Percentiles rank a stretch among this genome's conserved stretches.
phyloP scores from a whole-genome alignment of 1,139 yeast genomes.

The Taphrina confusa region DNA sequence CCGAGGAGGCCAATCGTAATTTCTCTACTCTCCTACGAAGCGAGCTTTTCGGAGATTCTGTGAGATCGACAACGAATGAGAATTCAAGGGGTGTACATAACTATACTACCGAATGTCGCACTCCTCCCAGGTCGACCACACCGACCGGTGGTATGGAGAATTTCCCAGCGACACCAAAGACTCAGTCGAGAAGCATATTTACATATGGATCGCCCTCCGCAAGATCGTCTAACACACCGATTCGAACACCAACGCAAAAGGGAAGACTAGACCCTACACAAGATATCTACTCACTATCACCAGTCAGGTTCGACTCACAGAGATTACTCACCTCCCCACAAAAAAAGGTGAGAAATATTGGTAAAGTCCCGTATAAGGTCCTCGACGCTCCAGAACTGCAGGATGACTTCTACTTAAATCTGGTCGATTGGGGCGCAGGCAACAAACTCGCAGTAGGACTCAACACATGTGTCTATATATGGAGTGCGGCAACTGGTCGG shows the following conservation, averaged over 20 bases:
- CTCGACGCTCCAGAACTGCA: conserved; percentile 94
- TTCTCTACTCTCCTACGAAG: conserved; percentile 83
- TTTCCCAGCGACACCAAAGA: conserved; percentile 38
- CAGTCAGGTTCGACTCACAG: conserved; percentile 87
- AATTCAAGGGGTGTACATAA: conserved; percentile 7
- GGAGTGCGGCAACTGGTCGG: conserved; percentile 86
- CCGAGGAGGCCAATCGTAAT: conserved; percentile 81
- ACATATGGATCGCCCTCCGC: conserved; percentile 63
- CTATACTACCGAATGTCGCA: conserved; percentile 36
- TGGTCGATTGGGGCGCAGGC: conserved; percentile 94
- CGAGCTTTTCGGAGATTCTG: conserved; percentile 72
- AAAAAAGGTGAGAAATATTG: conserved; percentile 69
- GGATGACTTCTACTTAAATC: conserved; percentile 87
- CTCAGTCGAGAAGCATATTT: conserved; percentile 61
- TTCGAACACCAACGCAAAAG: conserved; percentile 50
- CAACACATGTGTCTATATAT: conserved; percentile 81
- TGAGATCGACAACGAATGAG: conserved; percentile 2
- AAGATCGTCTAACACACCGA: conserved; percentile 42
- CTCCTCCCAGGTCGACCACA: conserved; percentile 38
- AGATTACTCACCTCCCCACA: conserved; percentile 76
- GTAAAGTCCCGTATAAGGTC: conserved; percentile 84
- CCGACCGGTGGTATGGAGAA: conserved; percentile 17
- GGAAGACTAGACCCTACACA: conserved; percentile 56
- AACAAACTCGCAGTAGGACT: conserved; percentile 88
- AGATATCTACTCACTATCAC: conserved; percentile 77